Base-by-base conservation (phyloP, 1,284 basidiomycete species). In the Sanguinoderma infundibulare region DNA sequence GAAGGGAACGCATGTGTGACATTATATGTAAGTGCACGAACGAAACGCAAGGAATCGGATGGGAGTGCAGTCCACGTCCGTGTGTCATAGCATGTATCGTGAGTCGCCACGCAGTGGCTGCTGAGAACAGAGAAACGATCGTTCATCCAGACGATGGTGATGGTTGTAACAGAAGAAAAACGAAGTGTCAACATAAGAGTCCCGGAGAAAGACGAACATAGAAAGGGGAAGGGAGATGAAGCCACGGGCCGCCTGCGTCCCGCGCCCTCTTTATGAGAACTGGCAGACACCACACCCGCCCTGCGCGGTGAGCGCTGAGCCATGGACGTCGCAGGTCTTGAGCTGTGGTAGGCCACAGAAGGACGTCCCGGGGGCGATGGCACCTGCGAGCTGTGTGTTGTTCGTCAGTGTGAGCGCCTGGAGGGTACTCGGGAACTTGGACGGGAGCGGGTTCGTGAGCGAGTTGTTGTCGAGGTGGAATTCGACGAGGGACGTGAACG, bases 381-480 rank as follows among this genome's bases (percentile, higher is more conserved):
- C 49, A 24, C 73, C 74, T 10, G 60, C 59, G 17, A 74, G 68
- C 28, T 67, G 69, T 0, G 72, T 66, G 61, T 75, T 74, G 66
- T 73, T 71, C 20, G 70, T 65, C 22, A 75, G 62, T 15, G 70
- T 67, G 40, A 75, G 64, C 15, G 69, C 59, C 59, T 70, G 70
- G 42, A 77, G 70, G 36, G 65, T 64, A 1, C 69, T 15, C 0
- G 73, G 74, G 64, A 78, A 73, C 2, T 68, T 44, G 42, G 65
- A 40, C 0, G 74, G 73, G 2, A 74, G 61, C 1, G 74, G 70
- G 17, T 61, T 63, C 22, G 64, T 51, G 55, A 75, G 68, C 38
- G 67, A 61, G 65, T 74, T 75, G 59, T 60, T 61, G 64, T 74
- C 71, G 30, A 75, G 72, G 60, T 75, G 73, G 1, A 75, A 71